Base-by-base conservation (phyloP, 306 rosid species). In the Dalbergia cochinchinensis region DNA sequence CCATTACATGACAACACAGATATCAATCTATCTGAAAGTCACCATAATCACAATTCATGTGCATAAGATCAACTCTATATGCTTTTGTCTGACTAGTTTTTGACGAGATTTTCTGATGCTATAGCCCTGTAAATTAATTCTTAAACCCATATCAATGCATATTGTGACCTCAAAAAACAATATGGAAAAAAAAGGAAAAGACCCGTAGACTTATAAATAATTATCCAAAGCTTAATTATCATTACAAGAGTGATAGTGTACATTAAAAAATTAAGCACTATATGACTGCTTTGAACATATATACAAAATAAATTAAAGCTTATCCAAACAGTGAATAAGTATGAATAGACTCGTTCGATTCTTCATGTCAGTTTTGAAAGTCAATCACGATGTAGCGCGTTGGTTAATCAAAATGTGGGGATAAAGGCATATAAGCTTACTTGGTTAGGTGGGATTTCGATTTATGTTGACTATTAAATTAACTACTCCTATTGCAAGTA, bases 331-430 rank as follows among this genome's bases (percentile, higher is more conserved):
- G 14, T 8, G 39, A 26, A 3, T 3, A 39, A 12, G 19, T 11
- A 7, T 19, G 37, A 50, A 22, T 37, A 6, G 78, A 79, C 83
- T 62, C 1, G 8, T 60, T 79, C 83, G 63, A 48, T 45, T 55
- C 26, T 44, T n/a, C 1, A 8, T 39, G 63, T 59, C 69, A 6
- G 53, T 18, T 61, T 15, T 71, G 44, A 41, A 62, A 48, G 78
- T 37, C 20, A 62, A 50, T 4, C 33, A n/a, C 22, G 3, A 54
- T 7, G 68, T 64, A 64, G 34, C 53, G 42, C 47, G 65, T 61
- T 37, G 18, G 65, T 61, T 37, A 13, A 66, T 80, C 55, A 31
- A 65, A 54, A 20, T n/a, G 71, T 80, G 35, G 41, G 4, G 3
- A 11, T 6, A 13, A 10, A 42, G 65, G 51, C 60, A 11, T 22